Percentiles rank a stretch among this genome's conserved stretches.
These are phyloP conservation scores for Penicillium nordicum DNA, from an alignment of 2,329 filamentous ascomycete genomes.

Conservation along the genomic window DNA sequence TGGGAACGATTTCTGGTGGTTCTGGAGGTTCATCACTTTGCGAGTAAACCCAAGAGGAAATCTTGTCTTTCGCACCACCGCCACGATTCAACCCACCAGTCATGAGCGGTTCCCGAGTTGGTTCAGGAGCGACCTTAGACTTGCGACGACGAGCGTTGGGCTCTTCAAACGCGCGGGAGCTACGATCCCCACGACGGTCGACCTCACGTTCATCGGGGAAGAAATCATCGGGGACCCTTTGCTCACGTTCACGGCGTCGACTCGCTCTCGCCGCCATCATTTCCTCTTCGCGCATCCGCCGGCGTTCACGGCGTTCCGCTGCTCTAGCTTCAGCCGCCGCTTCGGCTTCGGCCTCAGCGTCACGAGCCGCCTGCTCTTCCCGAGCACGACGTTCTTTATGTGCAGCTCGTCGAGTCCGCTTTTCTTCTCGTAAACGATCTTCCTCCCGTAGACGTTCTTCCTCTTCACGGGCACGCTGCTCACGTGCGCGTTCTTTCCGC, in stretches of 20 bases:
- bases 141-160: constrained; percentile 36
- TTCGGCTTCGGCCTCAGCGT: constrained; percentile 23
- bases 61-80: constrained; percentile 42
- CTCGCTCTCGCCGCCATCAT: constrained; percentile 29
- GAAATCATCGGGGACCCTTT: constrained; percentile 26
- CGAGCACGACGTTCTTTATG: constrained; percentile 26
- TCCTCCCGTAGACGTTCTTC: constrained; percentile 22
- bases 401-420: constrained; percentile 57
- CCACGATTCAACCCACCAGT: constrained; percentile 22
- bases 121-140: constrained; percentile 26
- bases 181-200: constrained; percentile 24
- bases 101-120: constrained; percentile 29
- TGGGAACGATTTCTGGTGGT: constrained; percentile 45
- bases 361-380: constrained; percentile 23
- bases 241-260: constrained; percentile 34
- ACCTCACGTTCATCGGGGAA: constrained; percentile 27
- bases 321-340: constrained; percentile 37
- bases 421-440: constrained; percentile 21
- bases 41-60: constrained; percentile 50
- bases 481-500: constrained; percentile 33
- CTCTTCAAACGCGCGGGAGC: constrained; percentile 34
- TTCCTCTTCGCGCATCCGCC: constrained; percentile 36
- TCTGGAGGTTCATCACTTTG: constrained; percentile 49
- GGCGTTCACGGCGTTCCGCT: constrained; percentile 41
- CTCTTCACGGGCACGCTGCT: constrained; percentile 44